Evolutionary conservation across 2,329 filamentous ascomycete genomes (phyloP), one percentile per base, ranked within the genome.

Genomic region (Cordyceps tenuipes): DNA sequence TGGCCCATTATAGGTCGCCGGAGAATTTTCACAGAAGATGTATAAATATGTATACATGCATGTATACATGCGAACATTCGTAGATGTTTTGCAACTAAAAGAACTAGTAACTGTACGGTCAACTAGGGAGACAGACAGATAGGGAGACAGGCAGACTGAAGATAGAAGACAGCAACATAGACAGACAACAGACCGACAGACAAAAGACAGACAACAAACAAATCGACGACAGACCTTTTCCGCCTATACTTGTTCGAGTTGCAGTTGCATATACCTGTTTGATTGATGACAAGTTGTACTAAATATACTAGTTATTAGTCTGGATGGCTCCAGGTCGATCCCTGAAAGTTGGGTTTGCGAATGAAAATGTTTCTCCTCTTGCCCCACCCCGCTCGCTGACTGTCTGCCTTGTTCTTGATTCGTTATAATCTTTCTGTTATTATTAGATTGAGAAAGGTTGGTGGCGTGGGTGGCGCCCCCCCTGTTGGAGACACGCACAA

Each of bases 401-500:
- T 23, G 23, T 23, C 23, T 36, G 7, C 34, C 9, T 36, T 10
- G 34, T 39, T 39, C 23, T n/a, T 47, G 36, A 34, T 58, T 44
- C 53, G n/a, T 43, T 17, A 43, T 43, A 43, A 47, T 29, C 3
- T 47, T 26, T 23, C 4, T 47, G 23, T 47, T 23, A 19, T 43
- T 34, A 47, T 19, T 15, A 41, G 29, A 39, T 41, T 43, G 43
- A 23, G 23, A 46, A 55, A 46, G 31, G 39, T 19, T 55, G 41
- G 52, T 46, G 52, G 52, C 52, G 52, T 10, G 36, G 47, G 56
- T 58, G 39, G 56, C 56, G 47, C 56, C 29, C 29, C 3, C 29
- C 29, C 29, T 5, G 31, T 23, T 57, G n/a, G 44, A 57, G 36
- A 41, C 29, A 44, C 5, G 29, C 29, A 29, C 29, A 29, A 29